Evolutionary conservation across 106 monocot species (phyloP).

Genomic region (Apostasia shenzhenica): DNA sequence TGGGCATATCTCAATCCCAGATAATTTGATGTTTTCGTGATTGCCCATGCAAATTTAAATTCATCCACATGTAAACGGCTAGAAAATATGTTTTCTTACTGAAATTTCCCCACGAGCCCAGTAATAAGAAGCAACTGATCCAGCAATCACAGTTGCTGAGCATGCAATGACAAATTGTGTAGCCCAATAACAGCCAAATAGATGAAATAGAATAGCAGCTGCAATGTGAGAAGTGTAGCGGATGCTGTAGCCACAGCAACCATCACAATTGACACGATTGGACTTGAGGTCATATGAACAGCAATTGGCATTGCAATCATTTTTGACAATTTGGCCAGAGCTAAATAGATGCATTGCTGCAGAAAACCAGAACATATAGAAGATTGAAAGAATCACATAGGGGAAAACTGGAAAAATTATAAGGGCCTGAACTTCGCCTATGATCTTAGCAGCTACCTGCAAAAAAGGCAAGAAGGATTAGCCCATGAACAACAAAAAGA

Average conservation of each 20-base stretch:
- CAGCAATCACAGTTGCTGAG: conserved; percentile 91
- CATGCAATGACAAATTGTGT: conserved; percentile 85
- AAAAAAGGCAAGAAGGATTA: neutral
- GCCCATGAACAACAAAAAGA: neutral
- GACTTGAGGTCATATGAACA: conserved; percentile 85
- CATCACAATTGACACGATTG: conserved; percentile 83
- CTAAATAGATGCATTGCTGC: conserved; percentile 89
- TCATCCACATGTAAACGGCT: neutral
- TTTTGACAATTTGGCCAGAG: conserved; percentile 74
- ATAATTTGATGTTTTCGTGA: neutral
- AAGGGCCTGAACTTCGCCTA: conserved; percentile 96
- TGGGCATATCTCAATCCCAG: neutral
- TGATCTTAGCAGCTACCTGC: conserved; percentile 98
- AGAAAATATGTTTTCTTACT: conserved; percentile 31
- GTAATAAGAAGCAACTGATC: conserved; percentile 96
- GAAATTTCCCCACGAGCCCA: conserved; percentile 92
- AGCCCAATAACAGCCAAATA: conserved; percentile 97
- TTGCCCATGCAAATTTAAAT: neutral
- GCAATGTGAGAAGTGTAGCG: conserved; percentile 87
- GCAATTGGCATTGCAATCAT: conserved; percentile 86
- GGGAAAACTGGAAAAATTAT: conserved; percentile 91
- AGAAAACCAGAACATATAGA: conserved; percentile 97
- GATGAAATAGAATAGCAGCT: conserved; percentile 83
- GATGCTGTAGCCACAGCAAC: conserved; percentile 90
- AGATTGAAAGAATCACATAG: conserved; percentile 77